These are phyloP conservation scores for Candida multigemmis DNA, from an alignment of 805 yeast genomes.

Conservation along the genomic window DNA sequence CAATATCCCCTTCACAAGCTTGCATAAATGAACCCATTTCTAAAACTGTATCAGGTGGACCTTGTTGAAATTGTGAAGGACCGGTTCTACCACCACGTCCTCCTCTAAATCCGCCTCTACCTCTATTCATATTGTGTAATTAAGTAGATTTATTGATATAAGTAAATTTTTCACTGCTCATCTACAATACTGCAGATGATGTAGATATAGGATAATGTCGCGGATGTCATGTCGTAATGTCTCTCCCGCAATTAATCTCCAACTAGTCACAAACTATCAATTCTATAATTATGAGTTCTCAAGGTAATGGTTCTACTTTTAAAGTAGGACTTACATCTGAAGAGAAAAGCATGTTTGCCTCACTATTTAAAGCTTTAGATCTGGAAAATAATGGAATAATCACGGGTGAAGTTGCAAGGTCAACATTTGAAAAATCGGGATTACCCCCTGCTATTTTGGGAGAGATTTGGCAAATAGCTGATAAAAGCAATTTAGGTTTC, in stretches of 20 bases:
- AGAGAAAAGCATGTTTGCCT: conserved; percentile 68
- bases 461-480: conserved; percentile 94
- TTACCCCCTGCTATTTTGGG: conserved; percentile 71
- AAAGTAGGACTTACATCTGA: conserved; percentile 53
- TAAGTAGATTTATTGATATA: conserved; percentile 3
- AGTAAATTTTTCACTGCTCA: no score
- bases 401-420: conserved; percentile 80
- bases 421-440: conserved; percentile 79
- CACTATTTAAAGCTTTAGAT: conserved; percentile 72
- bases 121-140: conserved; percentile 47
- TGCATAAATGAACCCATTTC: conserved; percentile 94
- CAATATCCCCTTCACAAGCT: conserved; percentile 94
- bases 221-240: conserved; percentile 1
- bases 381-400: conserved; percentile 70
- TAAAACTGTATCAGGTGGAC: conserved; percentile 92
- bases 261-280: background rate
- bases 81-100: conserved; percentile 66
- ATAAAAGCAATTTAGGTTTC: conserved; percentile 78
- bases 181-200: no score
- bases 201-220: no score
- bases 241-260: background rate
- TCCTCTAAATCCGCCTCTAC: conserved; percentile 62
- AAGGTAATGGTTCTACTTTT: conserved; percentile 13
- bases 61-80: conserved; percentile 63
- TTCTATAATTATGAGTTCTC: background rate